A percentile compares a stretch with the other conserved stretches of the same genome.
Evolutionary conservation across 1,139 yeast genomes (phyloP).

Genomic region (Pichia sp.): DNA sequence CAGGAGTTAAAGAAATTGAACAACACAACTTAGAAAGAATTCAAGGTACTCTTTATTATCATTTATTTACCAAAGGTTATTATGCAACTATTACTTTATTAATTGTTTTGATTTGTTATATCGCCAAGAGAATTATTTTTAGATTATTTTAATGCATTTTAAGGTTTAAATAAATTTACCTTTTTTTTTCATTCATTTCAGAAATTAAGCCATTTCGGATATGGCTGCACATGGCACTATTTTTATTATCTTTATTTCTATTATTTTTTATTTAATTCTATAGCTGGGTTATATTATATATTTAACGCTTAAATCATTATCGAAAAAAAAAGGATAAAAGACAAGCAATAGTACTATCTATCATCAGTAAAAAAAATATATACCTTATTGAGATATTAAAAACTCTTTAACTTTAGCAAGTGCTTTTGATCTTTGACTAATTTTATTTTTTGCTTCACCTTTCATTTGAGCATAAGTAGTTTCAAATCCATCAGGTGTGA

Average conservation of each 20-base stretch:
- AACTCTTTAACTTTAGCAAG: conserved; percentile 62
- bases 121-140: conserved; percentile 16
- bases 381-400: conserved; percentile 28
- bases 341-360: no score
- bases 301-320: neutral
- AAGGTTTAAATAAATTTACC: neutral
- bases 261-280: neutral
- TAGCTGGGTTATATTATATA: neutral
- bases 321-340: no score
- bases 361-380: no score
- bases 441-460: conserved; percentile 63
- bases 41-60: conserved; percentile 51
- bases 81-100: conserved; percentile 32
- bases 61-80: conserved; percentile 45
- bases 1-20: conserved; percentile 61
- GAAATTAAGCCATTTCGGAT: no score
- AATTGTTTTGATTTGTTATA: conserved; percentile 20
- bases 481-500: conserved; percentile 65
- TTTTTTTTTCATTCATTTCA: no score
- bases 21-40: conserved; percentile 52
- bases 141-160: neutral
- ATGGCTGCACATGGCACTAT: no score
- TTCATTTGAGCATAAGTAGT: conserved; percentile 92
- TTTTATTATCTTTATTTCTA: neutral
- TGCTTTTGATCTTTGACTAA: conserved; percentile 85